phyloP scores from a whole-genome alignment of 306 rosid genomes.

The Gleditsia sinensis region DNA sequence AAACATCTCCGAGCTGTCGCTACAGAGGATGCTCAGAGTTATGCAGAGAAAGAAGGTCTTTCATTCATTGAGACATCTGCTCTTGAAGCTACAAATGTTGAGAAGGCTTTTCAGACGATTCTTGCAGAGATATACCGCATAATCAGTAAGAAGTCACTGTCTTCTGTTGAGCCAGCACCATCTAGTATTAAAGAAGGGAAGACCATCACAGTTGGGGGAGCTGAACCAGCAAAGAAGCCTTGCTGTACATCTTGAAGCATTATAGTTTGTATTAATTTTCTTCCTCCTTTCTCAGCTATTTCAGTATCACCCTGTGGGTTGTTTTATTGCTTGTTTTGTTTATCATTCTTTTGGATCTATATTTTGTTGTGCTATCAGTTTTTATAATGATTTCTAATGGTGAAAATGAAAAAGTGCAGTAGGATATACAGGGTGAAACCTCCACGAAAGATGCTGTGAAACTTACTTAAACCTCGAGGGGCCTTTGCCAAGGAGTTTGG shows the following conservation, averaged over 20 bases:
- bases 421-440: background rate
- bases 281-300: background rate
- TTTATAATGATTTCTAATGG: conserved; percentile 25
- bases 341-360: conserved; percentile 29
- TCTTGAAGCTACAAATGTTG: conserved; percentile 81
- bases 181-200: conserved; percentile 67
- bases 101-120: conserved; percentile 89
- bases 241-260: conserved; percentile 74
- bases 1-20: conserved; percentile 91
- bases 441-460: background rate
- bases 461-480: no score
- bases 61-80: conserved; percentile 96
- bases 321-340: conserved; percentile 18
- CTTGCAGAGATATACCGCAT: conserved; percentile 79
- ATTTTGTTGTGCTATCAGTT: conserved; percentile 30
- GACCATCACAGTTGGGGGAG: conserved; percentile 59
- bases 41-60: conserved; percentile 85
- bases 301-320: conserved; percentile 15
- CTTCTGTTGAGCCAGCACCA: conserved; percentile 53
- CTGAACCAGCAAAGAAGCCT: conserved; percentile 61
- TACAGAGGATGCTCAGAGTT: conserved; percentile 84
- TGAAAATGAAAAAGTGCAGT: background rate
- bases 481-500: no score
- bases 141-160: conserved; percentile 81
- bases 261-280: background rate